Evolutionary conservation across 345 rosid genomes (phyloP), one percentile per base, ranked within the genome.

Genomic region (Eucalyptus paniculata): DNA sequence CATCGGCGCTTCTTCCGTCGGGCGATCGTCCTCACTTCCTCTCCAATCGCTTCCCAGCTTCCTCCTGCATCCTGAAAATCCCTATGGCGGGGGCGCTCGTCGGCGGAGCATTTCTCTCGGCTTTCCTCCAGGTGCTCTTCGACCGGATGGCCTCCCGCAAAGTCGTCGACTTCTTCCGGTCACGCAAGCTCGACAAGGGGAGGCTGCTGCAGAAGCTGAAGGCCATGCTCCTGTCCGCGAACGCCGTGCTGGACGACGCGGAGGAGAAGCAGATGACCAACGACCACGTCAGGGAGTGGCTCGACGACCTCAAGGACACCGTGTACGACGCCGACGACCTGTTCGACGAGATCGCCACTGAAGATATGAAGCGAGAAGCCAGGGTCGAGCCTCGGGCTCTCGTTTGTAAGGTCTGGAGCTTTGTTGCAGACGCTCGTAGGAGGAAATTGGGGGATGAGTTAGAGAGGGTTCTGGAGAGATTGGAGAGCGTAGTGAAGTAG

Each of bases 281-380:
- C n/a, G 81, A 34, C 7, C 12, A 4, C 51, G 88, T 91, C 86
- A 83, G 37, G 86, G 4, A 24, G 14, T 91, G 93, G 90, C 26
- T 91, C 53, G 37, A n/a, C 17, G 69, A 91, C n/a, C 89, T 88
- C 67, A 49, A 32, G 90, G 90, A 91, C 51, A 53, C 89, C 69
- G 53, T 86, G 9, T 92, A 90, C 50, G 91, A 92, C 7, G 83
- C 88, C 3, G 92, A 91, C 24, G 92, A 92, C 87, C 42, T 92
- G 21, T 51, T 92, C 47, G 92, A 92, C 26, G 91, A 92, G 89
- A 89, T 92, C 32, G 77, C 89, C 6, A 86, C 86, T 3, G 60
- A 87, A 24, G 89, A 88, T 30, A 11, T 86, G 67, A 7, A 42
- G 32, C 69, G 47, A 9, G 86, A 89, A 28, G 69, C 58, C 2